These are phyloP conservation scores for Globisporangium orthogonon DNA, from an alignment of 352 stramenopile genomes.

Conservation along the genomic window DNA sequence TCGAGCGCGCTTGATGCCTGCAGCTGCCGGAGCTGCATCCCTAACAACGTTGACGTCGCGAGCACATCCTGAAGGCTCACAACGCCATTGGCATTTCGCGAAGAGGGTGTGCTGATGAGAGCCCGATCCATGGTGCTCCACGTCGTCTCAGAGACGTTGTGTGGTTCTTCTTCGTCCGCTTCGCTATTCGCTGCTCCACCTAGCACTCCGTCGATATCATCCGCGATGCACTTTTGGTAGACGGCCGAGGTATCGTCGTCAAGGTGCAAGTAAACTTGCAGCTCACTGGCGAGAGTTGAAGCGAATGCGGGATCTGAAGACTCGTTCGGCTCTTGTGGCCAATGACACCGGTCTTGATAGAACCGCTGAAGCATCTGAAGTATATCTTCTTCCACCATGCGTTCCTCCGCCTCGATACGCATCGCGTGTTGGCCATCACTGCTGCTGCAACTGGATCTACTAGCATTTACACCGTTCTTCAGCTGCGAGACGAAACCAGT, in stretches of 20 bases:
- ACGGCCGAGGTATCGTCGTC: conserved; percentile 9
- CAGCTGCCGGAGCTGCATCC: conserved; percentile 11
- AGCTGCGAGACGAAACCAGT: conserved; percentile 7
- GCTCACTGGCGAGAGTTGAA: conserved; percentile 2
- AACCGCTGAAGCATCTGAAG: conserved; percentile 5
- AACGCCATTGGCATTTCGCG: not conserved
- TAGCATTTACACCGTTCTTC: too few relatives aligned
- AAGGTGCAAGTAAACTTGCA: conserved; percentile 11
- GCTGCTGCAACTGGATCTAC: too few relatives aligned
- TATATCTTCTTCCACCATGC: conserved; percentile 8
- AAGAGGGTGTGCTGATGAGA: not conserved
- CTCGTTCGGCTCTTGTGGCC: not conserved
- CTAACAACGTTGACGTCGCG: conserved; percentile 6
- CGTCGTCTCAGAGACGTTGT: not conserved
- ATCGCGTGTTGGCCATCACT: not conserved
- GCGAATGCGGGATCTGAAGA: too few relatives aligned
- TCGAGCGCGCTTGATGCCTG: not conserved
- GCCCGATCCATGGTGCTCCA: conserved; percentile 11
- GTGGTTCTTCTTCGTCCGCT: too few relatives aligned
- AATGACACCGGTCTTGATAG: not conserved
- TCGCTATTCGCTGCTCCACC: too few relatives aligned
- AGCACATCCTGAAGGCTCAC: conserved; percentile 4
- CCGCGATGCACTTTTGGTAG: conserved; percentile 12
- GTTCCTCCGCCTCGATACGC: conserved; percentile 7
- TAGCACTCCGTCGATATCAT: conserved; percentile 6